A percentile compares a stretch with the other conserved stretches of the same genome.
Evolutionary conservation across 2,329 filamentous ascomycete genomes (phyloP).

Genomic region (Epichloe elymi): DNA sequence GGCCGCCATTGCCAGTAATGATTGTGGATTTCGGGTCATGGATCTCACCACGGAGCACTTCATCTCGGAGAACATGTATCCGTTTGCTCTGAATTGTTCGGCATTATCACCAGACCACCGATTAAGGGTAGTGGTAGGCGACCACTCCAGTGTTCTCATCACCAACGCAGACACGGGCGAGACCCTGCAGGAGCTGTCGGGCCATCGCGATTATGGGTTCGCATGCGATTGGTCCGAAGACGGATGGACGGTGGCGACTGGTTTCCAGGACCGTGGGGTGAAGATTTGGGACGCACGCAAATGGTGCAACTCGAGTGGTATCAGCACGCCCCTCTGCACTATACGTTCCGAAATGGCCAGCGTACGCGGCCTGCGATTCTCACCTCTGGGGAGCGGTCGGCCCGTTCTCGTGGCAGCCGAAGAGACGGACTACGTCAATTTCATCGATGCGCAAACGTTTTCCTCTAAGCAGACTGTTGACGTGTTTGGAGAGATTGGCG

Average conservation of each 20-base stretch:
- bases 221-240: slow-evolving; percentile 71
- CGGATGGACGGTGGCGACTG: slow-evolving; percentile 63
- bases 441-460: slow-evolving; percentile 56
- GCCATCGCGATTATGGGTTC: slow-evolving; percentile 60
- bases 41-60: slow-evolving; percentile 48
- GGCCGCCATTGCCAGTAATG: slow-evolving; percentile 51
- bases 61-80: slow-evolving; percentile 37
- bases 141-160: slow-evolving; percentile 51
- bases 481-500: slow-evolving; percentile 63
- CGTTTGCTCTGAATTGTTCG: slow-evolving; percentile 57
- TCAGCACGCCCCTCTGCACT: slow-evolving; percentile 33
- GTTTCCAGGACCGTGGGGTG: slow-evolving; percentile 60
- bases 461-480: slow-evolving; percentile 55
- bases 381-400: slow-evolving; percentile 53
- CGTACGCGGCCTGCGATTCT: slow-evolving; percentile 57
- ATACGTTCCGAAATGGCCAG: slow-evolving; percentile 55
- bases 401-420: slow-evolving; percentile 59
- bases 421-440: slow-evolving; percentile 58
- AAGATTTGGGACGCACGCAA: slow-evolving; percentile 66
- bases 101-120: slow-evolving; percentile 59
- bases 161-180: slow-evolving; percentile 54
- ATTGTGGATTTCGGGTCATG: slow-evolving; percentile 43
- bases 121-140: slow-evolving; percentile 60
- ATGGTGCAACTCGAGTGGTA: slow-evolving; percentile 43
- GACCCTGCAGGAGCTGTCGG: slow-evolving; percentile 41